Evolutionary conservation across 331 rosid species (phyloP), one percentile per base, ranked within the genome.

Genomic region (Malus hybrid): DNA sequence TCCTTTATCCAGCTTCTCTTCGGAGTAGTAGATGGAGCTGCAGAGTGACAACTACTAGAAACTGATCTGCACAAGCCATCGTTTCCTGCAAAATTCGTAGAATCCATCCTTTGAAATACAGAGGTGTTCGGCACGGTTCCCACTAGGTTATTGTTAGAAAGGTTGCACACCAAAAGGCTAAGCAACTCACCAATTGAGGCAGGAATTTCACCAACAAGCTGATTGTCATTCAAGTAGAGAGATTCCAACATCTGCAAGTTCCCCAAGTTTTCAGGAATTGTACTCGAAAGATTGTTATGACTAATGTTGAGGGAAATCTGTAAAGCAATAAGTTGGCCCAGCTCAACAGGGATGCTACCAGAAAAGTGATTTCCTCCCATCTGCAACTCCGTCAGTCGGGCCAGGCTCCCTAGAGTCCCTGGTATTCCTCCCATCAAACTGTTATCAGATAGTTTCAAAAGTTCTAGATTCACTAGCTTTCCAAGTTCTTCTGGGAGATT

Each of bases 261-360:
- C 70, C 96, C 92, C 75, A 90, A 71, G 77, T 85, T 86, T 24
- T 81, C 89, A 46, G 96, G 93, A 86, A 90, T 88, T 71, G 79
- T 22, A 34, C 90, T 89, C 12, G 96, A 90, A 78, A 90, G 89
- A 63, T 84, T 74, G 78, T 90, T 90, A 74, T 88, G 87, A 71
- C 96, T 90, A 65, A 90, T 42, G 79, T 88, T 90, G 67, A 90
- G 90, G 26, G 92, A 81, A 74, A 90, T 90, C 82, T 90, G 96
- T 74, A 90, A 78, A 61, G 84, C 83, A 76, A 77, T 39, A 12
- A 90, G 88, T 81, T 72, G 84, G 29, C 96, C 96, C 55, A 90
- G 78, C 55, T 78, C 84, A 44, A 73, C 36, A 20, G 96, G 88
- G 29, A 90, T 86, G 86, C 79, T 79, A 39, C 96, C 91, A 28